Evolutionary conservation across 345 rosid genomes (phyloP), one percentile per base, ranked within the genome.

Genomic region (Orychophragmus violaceus): DNA sequence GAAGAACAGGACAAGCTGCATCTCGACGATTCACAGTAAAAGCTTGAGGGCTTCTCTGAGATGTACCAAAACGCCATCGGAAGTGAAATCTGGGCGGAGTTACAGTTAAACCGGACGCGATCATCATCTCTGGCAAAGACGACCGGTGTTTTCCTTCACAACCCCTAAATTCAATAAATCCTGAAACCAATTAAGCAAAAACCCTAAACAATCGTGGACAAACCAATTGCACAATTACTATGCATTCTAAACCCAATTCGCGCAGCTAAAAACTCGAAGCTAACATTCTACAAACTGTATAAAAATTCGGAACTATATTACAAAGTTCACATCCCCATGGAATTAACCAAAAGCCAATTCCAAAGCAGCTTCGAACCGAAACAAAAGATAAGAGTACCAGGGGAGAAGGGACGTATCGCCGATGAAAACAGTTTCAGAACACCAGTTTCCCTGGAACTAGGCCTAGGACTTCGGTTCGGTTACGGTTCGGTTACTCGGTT

Each of bases 11-110:
- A 7, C 56, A 59, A 46, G 66, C 62, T 28, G 32, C 32, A 59
- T 59, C 78, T 48, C 22, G 60, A 72, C 24, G 67, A 44, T 56
- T 69, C 7, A 46, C 14, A 18, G 62, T 56, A 72, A 67, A 68
- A 64, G 76, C 67, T 65, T 78, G 75, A 67, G 69, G 64, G 28
- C 46, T 77, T 59, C 68, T 72, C 32, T 55, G 56, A 13, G 56
- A 32, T 28, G 75, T 59, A 29, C 66, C 64, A 8, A 59, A 67
- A 50, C 86, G 83, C 50, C 78, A 19, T 57, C 53, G 64, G 49
- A 81, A 72, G 73, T 70, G 81, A 51, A 82, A 82, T 70, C 80
- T 75, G 42, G 88, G 76, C 8, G 89, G 87, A 82, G 78, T 74
- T 72, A 69, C 74, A 6, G 75, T 74, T 28, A 92, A 73, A 32